Percentiles rank a stretch among this genome's conserved stretches.
phyloP scores from a whole-genome alignment of 179 eudicot genomes.

The Corrigiola litoralis region DNA sequence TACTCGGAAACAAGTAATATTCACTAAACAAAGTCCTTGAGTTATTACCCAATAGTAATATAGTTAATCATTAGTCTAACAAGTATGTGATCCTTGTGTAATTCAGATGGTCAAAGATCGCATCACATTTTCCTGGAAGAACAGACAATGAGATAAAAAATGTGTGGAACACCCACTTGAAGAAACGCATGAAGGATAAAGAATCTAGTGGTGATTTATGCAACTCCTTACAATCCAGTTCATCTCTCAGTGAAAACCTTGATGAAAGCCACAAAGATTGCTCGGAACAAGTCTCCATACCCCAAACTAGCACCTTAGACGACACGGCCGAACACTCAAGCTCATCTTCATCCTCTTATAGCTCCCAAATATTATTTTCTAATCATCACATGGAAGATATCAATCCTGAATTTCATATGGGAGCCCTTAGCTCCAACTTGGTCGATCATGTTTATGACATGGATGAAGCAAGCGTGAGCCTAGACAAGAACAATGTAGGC shows the following conservation, averaged over 20 bases:
- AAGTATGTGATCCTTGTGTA: neutral
- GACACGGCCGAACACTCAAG: conserved; percentile 20
- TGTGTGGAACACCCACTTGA: conserved; percentile 80
- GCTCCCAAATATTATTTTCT: conserved; percentile 16
- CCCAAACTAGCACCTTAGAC: conserved; percentile 12
- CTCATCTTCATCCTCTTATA: conserved; percentile 23
- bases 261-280: conserved; percentile 5
- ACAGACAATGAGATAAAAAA: conserved; percentile 89
- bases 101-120: conserved; percentile 80
- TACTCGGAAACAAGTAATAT: conserved; percentile 65
- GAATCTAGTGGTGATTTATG: conserved; percentile 5
- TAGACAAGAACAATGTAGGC: neutral
- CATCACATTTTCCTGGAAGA: conserved; percentile 72
- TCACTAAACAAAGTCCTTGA: neutral
- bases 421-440: neutral
- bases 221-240: neutral
- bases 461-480: neutral
- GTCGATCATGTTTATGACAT: neutral
- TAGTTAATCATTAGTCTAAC: no score
- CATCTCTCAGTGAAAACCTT: conserved; percentile 8
- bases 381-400: conserved; percentile 6
- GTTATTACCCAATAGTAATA: no score
- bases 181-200: conserved; percentile 45
- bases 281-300: neutral
- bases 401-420: neutral